These are phyloP conservation scores for Chrysoporthe cubensis DNA, from an alignment of 2,329 filamentous ascomycete genomes.

Conservation along the genomic window DNA sequence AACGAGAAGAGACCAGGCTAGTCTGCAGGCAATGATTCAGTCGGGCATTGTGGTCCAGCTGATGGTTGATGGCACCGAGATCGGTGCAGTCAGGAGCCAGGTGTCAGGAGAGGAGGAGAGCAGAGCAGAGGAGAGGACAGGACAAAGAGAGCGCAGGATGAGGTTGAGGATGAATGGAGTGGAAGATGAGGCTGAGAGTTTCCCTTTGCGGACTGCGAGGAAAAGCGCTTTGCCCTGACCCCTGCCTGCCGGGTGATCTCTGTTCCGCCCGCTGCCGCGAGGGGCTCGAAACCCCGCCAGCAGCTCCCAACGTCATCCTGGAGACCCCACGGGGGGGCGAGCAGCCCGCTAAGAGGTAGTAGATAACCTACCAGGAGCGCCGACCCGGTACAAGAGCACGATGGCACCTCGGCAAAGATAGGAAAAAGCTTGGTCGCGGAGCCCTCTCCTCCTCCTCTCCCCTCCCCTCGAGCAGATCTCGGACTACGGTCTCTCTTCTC, in stretches of 20 bases:
- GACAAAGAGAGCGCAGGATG: not conserved
- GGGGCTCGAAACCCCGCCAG: not conserved
- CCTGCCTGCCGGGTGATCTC: conserved; percentile 17
- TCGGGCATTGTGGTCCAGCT: not conserved
- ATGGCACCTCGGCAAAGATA: not conserved
- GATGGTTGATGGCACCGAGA: not conserved
- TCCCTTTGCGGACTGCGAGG: not conserved
- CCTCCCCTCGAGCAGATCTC: not conserved
- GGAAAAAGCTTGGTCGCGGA: not conserved
- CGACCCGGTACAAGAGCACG: conserved; percentile 38
- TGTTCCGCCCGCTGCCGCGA: conserved; percentile 7
- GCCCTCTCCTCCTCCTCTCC: not conserved
- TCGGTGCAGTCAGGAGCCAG: no score
- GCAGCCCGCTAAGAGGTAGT: no score
- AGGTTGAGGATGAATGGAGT: not conserved
- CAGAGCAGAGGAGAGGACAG: not conserved
- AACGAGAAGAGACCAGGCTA: not conserved
- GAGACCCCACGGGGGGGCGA: not conserved
- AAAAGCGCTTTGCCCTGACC: conserved; percentile 4
- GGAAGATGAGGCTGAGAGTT: conserved; percentile 1
- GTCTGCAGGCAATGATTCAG: not conserved
- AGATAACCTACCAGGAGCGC: not conserved
- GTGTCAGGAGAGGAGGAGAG: not conserved
- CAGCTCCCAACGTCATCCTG: conserved; percentile 8
- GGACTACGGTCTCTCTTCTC: no score